Evolutionary conservation across 1,284 basidiomycete species (phyloP).

Genomic region (Wallemia hederae): DNA sequence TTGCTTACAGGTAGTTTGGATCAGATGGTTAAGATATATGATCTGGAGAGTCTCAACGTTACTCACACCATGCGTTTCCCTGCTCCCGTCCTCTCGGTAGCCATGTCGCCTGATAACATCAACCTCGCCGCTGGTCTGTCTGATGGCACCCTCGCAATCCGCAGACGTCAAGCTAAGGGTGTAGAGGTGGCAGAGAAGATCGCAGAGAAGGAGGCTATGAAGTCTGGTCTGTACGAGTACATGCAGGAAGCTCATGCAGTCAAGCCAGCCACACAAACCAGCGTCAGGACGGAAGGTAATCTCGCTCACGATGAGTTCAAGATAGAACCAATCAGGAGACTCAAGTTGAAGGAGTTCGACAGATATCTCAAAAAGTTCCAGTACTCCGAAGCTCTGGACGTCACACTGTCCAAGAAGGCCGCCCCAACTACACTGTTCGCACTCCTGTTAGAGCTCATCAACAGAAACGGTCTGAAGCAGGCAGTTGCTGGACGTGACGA

Average conservation of each 20-base stretch:
- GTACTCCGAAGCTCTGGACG: conserved; percentile 77
- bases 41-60: conserved; percentile 73
- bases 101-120: conserved; percentile 87
- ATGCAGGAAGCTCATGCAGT: conserved; percentile 30
- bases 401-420: conserved; percentile 42
- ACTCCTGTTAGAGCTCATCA: conserved; percentile 71
- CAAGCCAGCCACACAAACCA: neutral
- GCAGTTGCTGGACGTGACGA: conserved; percentile 80
- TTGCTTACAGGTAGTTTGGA: conserved; percentile 75
- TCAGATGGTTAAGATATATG: conserved; percentile 96
- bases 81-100: conserved; percentile 64
- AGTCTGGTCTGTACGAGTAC: conserved; percentile 36
- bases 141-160: conserved; percentile 75
- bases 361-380: conserved; percentile 69
- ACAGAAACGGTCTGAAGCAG: conserved; percentile 60
- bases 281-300: conserved; percentile 29
- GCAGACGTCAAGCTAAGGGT: conserved; percentile 46
- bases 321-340: conserved; percentile 31
- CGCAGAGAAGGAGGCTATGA: conserved; percentile 21
- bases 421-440: conserved; percentile 65
- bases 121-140: conserved; percentile 90
- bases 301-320: conserved; percentile 25
- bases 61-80: conserved; percentile 98
- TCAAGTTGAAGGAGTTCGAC: conserved; percentile 63
- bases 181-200: conserved; percentile 26